These are phyloP conservation scores for Fusarium goolgardi DNA, from an alignment of 2,329 filamentous ascomycete species.

Conservation along the genomic window DNA sequence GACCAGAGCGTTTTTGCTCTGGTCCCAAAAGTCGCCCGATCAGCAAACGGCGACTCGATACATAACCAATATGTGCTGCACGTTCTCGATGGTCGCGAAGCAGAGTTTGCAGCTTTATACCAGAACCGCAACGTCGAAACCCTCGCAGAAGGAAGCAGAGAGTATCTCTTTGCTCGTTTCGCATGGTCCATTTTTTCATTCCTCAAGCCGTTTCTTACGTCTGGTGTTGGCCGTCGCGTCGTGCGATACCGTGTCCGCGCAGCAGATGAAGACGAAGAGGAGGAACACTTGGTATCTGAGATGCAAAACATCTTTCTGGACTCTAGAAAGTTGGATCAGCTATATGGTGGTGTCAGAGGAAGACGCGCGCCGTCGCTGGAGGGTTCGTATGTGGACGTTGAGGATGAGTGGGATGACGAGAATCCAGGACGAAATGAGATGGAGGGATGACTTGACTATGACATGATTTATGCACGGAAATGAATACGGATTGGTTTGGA, in stretches of 20 bases:
- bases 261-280: conserved; percentile 14
- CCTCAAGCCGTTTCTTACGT: conserved; percentile 30
- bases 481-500: neutral
- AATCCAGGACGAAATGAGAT: conserved; percentile 29
- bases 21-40: conserved; percentile 11
- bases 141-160: conserved; percentile 16
- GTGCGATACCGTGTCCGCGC: conserved; percentile 18
- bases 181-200: conserved; percentile 34
- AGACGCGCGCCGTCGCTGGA: conserved; percentile 11
- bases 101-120: conserved; percentile 34
- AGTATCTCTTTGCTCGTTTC: conserved; percentile 30
- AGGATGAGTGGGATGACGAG: conserved; percentile 39
- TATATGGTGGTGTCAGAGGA: conserved; percentile 25
- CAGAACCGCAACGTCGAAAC: conserved; percentile 29
- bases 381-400: conserved; percentile 34
- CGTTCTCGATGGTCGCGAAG: conserved; percentile 18
- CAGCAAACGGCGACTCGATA: neutral
- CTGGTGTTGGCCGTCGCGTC: conserved; percentile 23
- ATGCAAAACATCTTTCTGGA: conserved; percentile 38
- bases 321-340: conserved; percentile 15
- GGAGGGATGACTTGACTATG: conserved; percentile 20
- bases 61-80: conserved; percentile 27
- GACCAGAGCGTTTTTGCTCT: conserved; percentile 36
- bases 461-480: neutral
- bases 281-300: conserved; percentile 20